These are phyloP conservation scores for Sextonia rubra DNA, from an alignment of 164 flowering plant genomes.

Conservation along the genomic window DNA sequence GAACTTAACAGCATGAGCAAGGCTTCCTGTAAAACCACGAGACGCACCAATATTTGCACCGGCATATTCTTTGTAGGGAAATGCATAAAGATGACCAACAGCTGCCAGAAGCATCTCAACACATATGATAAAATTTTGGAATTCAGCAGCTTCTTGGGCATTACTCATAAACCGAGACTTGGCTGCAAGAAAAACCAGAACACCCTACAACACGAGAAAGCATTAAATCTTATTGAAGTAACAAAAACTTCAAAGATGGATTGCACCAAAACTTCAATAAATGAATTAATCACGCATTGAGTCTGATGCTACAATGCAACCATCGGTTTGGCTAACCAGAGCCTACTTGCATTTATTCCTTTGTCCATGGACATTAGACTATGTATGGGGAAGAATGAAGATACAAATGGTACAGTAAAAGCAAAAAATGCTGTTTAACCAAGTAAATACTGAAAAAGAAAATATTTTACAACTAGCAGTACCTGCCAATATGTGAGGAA, in stretches of 20 bases:
- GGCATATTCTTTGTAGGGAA: slow-evolving; percentile 95
- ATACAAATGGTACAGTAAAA: not conserved
- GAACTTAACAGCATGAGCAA: slow-evolving; percentile 83
- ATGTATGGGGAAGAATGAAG: not conserved
- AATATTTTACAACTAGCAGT: slow-evolving; percentile 6
- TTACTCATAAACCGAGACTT: slow-evolving; percentile 69
- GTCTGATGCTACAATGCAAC: not conserved
- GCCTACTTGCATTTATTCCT: not conserved
- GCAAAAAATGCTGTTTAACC: not conserved
- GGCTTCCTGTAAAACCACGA: slow-evolving; percentile 62
- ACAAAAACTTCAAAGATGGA: not conserved
- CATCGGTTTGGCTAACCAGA: not conserved
- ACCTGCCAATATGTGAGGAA: slow-evolving; percentile 99
- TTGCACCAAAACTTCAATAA: not conserved
- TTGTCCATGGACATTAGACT: not conserved
- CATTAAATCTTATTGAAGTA: not conserved
- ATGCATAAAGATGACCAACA: slow-evolving; percentile 82
- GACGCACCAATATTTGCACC: slow-evolving; percentile 82
- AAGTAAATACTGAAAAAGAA: not conserved
- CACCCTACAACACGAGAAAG: slow-evolving; percentile 52
- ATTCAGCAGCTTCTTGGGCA: slow-evolving; percentile 83
- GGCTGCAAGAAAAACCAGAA: slow-evolving; percentile 92
- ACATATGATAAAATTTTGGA: slow-evolving; percentile 79
- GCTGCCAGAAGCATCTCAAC: slow-evolving; percentile 99
- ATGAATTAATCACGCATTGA: no score